Percentiles rank a stretch among this genome's conserved stretches.
Evolutionary conservation across 2,329 filamentous ascomycete species (phyloP).

Genomic region (Grosmannia penicillata): DNA sequence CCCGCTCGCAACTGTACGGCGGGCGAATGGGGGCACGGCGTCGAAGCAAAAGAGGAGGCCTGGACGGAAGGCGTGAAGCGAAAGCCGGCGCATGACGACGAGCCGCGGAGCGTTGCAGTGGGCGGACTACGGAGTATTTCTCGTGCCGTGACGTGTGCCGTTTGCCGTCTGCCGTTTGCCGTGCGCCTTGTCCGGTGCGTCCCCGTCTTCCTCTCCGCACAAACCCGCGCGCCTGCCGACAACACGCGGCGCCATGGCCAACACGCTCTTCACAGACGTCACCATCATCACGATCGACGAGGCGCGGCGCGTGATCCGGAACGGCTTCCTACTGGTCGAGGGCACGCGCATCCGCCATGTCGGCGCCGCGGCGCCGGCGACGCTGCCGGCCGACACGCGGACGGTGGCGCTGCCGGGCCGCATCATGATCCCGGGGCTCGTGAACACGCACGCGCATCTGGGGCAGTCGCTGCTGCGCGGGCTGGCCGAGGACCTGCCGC

Average conservation of each 20-base stretch:
- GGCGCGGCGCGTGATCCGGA: constrained; percentile 25
- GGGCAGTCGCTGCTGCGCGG: constrained; percentile 33
- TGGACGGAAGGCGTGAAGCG: too few species aligned
- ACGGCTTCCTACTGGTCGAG: constrained; percentile 28
- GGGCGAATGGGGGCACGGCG: too few species aligned
- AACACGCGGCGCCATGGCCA: neutral
- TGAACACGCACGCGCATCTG: constrained; percentile 35
- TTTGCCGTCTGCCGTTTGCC: too few species aligned
- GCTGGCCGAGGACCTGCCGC: constrained; percentile 31
- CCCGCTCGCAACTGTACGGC: too few species aligned
- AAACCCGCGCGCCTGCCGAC: too few species aligned
- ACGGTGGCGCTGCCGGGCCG: constrained; percentile 21
- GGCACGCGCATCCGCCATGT: constrained; percentile 25
- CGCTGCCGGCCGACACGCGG: constrained; percentile 12
- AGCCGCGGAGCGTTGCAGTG: too few species aligned
- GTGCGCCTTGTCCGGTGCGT: too few species aligned
- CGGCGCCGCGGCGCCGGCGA: constrained; percentile 19
- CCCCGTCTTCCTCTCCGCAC: too few species aligned
- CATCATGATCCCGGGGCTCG: constrained; percentile 32
- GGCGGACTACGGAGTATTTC: too few species aligned
- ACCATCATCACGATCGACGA: constrained; percentile 37
- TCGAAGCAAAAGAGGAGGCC: too few species aligned
- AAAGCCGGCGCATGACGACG: too few species aligned
- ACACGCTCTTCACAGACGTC: constrained; percentile 27
- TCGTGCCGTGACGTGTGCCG: too few species aligned